phyloP scores from a whole-genome alignment of 2,329 filamentous ascomycete genomes.

The Chaetomiaceae sp. region DNA sequence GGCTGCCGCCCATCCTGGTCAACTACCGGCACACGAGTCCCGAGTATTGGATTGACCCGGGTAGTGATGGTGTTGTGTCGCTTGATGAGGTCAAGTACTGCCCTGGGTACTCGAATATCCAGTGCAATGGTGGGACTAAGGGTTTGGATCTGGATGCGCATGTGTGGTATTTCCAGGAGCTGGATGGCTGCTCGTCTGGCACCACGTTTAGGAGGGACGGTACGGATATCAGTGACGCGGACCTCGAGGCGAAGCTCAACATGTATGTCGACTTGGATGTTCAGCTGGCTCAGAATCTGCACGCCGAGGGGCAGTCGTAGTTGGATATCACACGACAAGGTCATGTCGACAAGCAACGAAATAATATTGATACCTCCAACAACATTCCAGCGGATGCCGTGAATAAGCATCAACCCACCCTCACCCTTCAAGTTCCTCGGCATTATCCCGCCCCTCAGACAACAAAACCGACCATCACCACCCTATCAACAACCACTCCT shows the following conservation, averaged over 20 bases:
- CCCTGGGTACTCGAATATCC: constrained; percentile 42
- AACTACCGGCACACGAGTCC: constrained; percentile 64
- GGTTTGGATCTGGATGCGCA: constrained; percentile 46
- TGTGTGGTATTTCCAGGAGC: constrained; percentile 44
- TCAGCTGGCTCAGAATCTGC: constrained; percentile 24
- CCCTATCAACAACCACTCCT: too few species aligned
- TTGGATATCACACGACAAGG: neutral
- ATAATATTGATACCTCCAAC: too few species aligned
- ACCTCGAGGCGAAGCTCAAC: constrained; percentile 33
- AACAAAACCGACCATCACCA: too few species aligned
- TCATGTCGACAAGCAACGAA: too few species aligned
- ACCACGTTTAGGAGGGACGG: constrained; percentile 25
- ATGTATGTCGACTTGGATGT: constrained; percentile 33
- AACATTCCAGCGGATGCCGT: too few species aligned
- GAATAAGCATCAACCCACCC: too few species aligned
- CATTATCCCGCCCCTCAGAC: too few species aligned
- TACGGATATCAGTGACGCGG: constrained; percentile 31
- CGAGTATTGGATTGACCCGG: constrained; percentile 59
- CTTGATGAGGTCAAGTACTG: constrained; percentile 44
- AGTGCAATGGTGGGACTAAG: constrained; percentile 48
- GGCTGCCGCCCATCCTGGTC: constrained; percentile 57
- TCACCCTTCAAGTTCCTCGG: too few species aligned
- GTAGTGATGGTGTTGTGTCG: constrained; percentile 31
- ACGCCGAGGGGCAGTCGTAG: constrained; percentile 2
- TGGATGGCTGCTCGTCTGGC: constrained; percentile 37